phyloP scores from a whole-genome alignment of 2,329 filamentous ascomycete genomes.

The Periconia sp. region DNA sequence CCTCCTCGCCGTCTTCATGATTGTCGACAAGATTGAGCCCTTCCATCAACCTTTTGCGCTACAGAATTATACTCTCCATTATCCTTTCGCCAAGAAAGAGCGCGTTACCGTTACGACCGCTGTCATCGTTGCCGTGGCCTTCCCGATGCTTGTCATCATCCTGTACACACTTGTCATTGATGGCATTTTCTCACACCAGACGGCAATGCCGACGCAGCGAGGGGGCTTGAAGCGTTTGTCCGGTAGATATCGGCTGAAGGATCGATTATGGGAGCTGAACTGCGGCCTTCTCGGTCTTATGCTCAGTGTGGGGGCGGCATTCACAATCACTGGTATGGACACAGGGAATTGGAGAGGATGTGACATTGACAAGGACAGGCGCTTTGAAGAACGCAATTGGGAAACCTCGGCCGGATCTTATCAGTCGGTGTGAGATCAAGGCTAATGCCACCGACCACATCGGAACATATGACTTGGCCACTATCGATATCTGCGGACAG shows the following conservation, averaged over 20 bases:
- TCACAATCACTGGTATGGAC: slow-evolving; percentile 59
- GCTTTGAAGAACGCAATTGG: slow-evolving; percentile 65
- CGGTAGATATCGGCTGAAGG: slow-evolving; percentile 59
- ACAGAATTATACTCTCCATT: slow-evolving; percentile 62
- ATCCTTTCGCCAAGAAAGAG: slow-evolving; percentile 63
- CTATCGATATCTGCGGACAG: slow-evolving; percentile 57
- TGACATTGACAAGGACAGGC: slow-evolving; percentile 28
- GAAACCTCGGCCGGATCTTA: slow-evolving; percentile 66
- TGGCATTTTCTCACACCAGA: slow-evolving; percentile 62
- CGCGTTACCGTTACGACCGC: slow-evolving; percentile 59
- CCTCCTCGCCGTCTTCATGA: slow-evolving; percentile 58
- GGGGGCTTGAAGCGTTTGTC: slow-evolving; percentile 44
- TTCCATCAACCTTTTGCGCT: slow-evolving; percentile 66
- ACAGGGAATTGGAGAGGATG: slow-evolving; percentile 26
- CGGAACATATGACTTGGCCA: slow-evolving; percentile 22
- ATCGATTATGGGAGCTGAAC: slow-evolving; percentile 67
- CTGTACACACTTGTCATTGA: slow-evolving; percentile 64
- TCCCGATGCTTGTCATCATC: slow-evolving; percentile 58
- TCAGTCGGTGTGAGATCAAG: slow-evolving; percentile 53
- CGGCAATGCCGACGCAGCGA: slow-evolving; percentile 32
- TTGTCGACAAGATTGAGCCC: slow-evolving; percentile 60
- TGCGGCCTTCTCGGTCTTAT: slow-evolving; percentile 64
- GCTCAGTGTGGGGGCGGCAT: slow-evolving; percentile 60
- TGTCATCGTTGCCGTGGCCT: slow-evolving; percentile 56
- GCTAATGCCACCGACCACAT: slow-evolving; percentile 1